A percentile compares a stretch with the other conserved stretches of the same genome.
Conservation (phyloP, 371 early-diverging fungal species). For the Haplosporangium sp. region DNA sequence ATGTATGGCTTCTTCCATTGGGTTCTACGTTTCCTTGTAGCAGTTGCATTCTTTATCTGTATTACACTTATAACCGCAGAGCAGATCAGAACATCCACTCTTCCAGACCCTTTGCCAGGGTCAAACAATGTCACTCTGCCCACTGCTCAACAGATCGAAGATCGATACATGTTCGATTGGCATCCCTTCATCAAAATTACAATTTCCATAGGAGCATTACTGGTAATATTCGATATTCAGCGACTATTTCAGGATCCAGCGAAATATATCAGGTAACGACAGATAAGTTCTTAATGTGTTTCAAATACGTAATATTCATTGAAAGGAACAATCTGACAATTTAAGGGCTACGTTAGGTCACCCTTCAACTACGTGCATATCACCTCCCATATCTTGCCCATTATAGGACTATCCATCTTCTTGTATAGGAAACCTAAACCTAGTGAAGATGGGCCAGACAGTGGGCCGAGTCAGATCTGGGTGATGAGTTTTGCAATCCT, state of each 20-base stretch:
- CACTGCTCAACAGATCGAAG: not conserved
- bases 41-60: conserved; percentile 19
- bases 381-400: conserved; percentile 6
- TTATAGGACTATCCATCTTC: conserved; percentile 22
- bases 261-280: conserved; percentile 35
- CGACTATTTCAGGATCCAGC: conserved; percentile 13
- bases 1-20: conserved; percentile 36
- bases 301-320: too few species aligned
- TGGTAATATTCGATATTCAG: conserved; percentile 18
- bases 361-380: conserved; percentile 41
- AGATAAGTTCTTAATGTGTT: not conserved
- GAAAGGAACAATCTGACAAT: too few species aligned
- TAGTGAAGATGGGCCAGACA: not conserved
- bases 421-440: not conserved
- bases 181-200: conserved; percentile 24
- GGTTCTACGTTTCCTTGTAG: conserved; percentile 15
- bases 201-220: conserved; percentile 16
- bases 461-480: conserved; percentile 36
- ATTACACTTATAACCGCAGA: conserved; percentile 18
- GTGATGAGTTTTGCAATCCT: conserved; percentile 44
- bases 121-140: too few species aligned
- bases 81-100: conserved; percentile 11
- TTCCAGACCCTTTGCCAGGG: not conserved
- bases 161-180: conserved; percentile 22
- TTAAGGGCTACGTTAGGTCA: conserved; percentile 14